Conservation (phyloP, 768 basidiomycete genomes). For the Pleurotus pulmonarius region DNA sequence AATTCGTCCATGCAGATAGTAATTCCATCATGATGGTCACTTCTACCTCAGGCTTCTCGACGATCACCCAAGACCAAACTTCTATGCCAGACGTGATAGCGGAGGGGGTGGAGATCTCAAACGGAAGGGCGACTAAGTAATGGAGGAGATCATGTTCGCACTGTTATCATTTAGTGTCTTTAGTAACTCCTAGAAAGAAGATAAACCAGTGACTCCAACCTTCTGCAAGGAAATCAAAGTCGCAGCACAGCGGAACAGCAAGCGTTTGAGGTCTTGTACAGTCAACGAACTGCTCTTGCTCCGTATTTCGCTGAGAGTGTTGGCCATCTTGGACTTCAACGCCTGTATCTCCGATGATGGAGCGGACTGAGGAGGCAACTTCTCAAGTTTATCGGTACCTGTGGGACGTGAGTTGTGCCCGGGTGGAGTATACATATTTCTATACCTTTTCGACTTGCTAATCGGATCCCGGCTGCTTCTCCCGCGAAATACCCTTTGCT, state of each 20-base stretch:
- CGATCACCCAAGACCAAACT: slow-evolving; percentile 95
- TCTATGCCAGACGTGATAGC: slow-evolving; percentile 87
- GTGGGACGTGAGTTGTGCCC: slow-evolving; percentile 1
- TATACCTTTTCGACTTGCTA: slow-evolving; percentile 65
- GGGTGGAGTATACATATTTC: neutral
- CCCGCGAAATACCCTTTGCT: slow-evolving; percentile 90
- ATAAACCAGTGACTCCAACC: slow-evolving; percentile 31
- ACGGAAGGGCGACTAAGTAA: slow-evolving; percentile 83
- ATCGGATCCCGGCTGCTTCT: slow-evolving; percentile 76
- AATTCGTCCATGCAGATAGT: slow-evolving; percentile 81
- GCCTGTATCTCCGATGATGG: slow-evolving; percentile 59
- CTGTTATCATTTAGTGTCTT: slow-evolving; percentile 30
- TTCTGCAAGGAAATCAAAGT: slow-evolving; percentile 66
- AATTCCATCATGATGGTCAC: slow-evolving; percentile 84
- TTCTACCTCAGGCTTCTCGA: slow-evolving; percentile 79
- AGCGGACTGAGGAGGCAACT: slow-evolving; percentile 55
- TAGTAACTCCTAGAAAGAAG: neutral
- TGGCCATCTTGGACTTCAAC: slow-evolving; percentile 64
- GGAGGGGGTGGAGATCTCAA: slow-evolving; percentile 84
- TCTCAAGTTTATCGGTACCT: slow-evolving; percentile 61
- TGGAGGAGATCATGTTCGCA: slow-evolving; percentile 83
- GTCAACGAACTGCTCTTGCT: slow-evolving; percentile 71
- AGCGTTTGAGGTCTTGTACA: slow-evolving; percentile 77
- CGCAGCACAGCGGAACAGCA: slow-evolving; percentile 85
- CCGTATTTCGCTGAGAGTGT: slow-evolving; percentile 63